Percentiles rank a stretch among this genome's conserved stretches.
Conservation (phyloP, 371 early-diverging fungal species). For the Sporodiniella umbellata region DNA sequence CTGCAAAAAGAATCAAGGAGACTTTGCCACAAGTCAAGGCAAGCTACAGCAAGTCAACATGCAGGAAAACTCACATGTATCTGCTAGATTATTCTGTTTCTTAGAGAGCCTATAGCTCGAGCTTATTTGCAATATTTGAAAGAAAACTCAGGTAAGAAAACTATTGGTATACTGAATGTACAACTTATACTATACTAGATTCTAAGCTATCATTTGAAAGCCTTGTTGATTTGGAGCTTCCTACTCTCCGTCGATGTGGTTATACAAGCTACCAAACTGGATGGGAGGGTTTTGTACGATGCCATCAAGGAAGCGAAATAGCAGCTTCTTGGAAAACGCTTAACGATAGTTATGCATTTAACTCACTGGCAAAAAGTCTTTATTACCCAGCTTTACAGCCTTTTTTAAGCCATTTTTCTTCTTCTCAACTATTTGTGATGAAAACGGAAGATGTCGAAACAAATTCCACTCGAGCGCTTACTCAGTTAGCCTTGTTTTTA, state of each 20-base stretch:
- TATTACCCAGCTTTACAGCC: conserved; percentile 34
- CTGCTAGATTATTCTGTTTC: conserved; percentile 45
- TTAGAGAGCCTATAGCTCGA: conserved; percentile 54
- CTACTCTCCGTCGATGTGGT: conserved; percentile 39
- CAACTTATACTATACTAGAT: too few species aligned
- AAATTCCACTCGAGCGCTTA: conserved; percentile 25
- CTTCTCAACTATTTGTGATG: conserved; percentile 37
- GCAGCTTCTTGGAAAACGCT: conserved; percentile 16
- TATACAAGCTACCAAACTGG: conserved; percentile 35
- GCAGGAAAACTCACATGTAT: background rate
- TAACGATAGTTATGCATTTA: conserved; percentile 21
- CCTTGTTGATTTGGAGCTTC: conserved; percentile 33
- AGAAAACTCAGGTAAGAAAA: conserved; percentile 18
- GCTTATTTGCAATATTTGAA: conserved; percentile 52
- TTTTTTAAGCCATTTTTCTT: conserved; percentile 31
- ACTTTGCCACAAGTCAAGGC: conserved; percentile 39
- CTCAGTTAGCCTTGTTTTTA: conserved; percentile 27
- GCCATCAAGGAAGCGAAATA: conserved; percentile 40
- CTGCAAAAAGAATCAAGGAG: conserved; percentile 36
- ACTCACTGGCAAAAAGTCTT: conserved; percentile 39
- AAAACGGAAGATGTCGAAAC: conserved; percentile 34
- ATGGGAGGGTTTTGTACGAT: conserved; percentile 40
- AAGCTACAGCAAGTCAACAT: background rate
- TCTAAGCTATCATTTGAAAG: conserved; percentile 28
- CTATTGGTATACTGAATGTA: background rate